These are phyloP conservation scores for Russula vinacea DNA, from an alignment of 768 basidiomycete genomes.

Conservation along the genomic window DNA sequence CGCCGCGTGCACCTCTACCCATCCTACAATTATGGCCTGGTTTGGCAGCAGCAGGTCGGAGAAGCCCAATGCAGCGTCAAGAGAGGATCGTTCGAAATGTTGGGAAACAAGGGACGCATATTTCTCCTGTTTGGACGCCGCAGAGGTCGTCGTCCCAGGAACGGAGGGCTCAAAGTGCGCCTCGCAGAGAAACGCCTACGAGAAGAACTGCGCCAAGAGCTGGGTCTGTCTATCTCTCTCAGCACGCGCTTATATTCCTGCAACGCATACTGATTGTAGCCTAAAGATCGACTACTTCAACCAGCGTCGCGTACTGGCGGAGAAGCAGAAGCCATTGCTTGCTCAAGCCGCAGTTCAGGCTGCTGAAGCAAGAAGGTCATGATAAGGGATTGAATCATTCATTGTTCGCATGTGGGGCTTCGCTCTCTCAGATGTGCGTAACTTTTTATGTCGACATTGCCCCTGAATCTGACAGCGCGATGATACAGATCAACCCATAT, in stretches of 20 bases:
- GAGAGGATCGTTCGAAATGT: conserved; percentile 73
- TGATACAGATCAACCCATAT: background rate
- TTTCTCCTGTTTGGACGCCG: conserved; percentile 76
- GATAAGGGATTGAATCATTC: background rate
- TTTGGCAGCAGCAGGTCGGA: conserved; percentile 42
- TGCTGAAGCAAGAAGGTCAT: conserved; percentile 33
- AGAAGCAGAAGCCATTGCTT: conserved; percentile 71
- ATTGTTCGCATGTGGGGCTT: background rate
- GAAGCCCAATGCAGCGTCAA: conserved; percentile 43
- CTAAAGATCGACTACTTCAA: conserved; percentile 91
- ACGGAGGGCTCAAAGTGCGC: conserved; percentile 63
- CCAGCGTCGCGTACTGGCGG: conserved; percentile 78
- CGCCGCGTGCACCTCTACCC: background rate
- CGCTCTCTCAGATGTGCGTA: background rate
- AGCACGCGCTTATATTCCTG: background rate
- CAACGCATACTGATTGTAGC: background rate
- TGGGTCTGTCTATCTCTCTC: conserved; percentile 58
- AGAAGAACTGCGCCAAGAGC: conserved; percentile 76
- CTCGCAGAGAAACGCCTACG: conserved; percentile 56
- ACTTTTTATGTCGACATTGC: background rate
- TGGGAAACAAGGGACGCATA: conserved; percentile 85
- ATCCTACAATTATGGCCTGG: conserved; percentile 35
- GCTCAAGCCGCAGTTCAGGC: conserved; percentile 45
- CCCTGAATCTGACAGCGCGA: background rate
- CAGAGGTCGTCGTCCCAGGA: conserved; percentile 67